phyloP scores from a whole-genome alignment of 1,284 basidiomycete species.

The Lentinula novae-zelandiae region DNA sequence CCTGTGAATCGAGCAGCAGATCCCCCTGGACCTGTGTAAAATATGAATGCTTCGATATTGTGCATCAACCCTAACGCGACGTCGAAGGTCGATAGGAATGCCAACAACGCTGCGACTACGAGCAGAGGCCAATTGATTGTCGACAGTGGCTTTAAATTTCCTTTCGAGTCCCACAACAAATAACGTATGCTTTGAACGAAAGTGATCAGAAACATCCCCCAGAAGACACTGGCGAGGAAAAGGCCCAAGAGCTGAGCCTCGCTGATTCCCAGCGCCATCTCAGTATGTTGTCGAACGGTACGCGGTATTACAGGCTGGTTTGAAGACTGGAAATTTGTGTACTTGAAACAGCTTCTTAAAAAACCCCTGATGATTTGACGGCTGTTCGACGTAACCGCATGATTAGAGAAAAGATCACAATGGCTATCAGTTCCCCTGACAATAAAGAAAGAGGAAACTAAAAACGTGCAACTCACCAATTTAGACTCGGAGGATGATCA shows the following conservation, averaged over 20 bases:
- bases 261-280: conserved; percentile 3
- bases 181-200: conserved; percentile 5
- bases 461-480: background rate
- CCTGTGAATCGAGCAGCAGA: background rate
- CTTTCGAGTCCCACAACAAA: background rate
- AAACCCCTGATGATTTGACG: background rate
- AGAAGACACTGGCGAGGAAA: conserved; percentile 10
- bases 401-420: background rate
- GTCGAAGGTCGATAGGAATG: conserved; percentile 8
- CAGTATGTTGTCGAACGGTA: background rate
- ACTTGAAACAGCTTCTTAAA: background rate
- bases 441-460: background rate
- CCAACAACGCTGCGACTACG: conserved; percentile 7
- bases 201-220: conserved; percentile 17
- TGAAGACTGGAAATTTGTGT: background rate
- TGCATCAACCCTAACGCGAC: background rate
- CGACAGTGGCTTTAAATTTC: background rate
- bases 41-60: conserved; percentile 11
- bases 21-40: conserved; percentile 11
- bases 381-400: background rate
- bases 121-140: conserved; percentile 12
- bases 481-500: background rate
- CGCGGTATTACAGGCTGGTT: background rate
- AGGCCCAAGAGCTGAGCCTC: conserved; percentile 10
- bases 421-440: background rate